Evolutionary conservation across 805 yeast species (phyloP).

Genomic region (Metschnikowia dekortorum): DNA sequence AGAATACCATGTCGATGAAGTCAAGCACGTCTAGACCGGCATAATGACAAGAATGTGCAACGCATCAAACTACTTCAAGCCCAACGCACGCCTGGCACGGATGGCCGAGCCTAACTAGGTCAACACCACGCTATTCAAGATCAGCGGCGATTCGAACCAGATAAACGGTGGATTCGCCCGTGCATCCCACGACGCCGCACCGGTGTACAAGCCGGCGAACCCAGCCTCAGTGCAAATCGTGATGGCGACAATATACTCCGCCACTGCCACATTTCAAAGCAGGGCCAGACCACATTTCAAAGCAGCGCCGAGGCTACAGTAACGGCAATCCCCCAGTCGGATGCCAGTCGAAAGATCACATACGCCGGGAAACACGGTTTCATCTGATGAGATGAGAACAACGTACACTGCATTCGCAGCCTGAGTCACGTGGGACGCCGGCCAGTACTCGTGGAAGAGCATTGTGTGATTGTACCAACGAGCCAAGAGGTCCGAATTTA

Average conservation of each 20-base stretch:
- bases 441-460: constrained; percentile 22
- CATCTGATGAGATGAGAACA: constrained; percentile 56
- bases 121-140: constrained; percentile 56
- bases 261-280: constrained; percentile 53
- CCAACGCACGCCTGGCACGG: constrained; percentile 67
- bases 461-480: constrained; percentile 39
- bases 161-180: constrained; percentile 50
- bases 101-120: constrained; percentile 62
- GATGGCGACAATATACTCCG: constrained; percentile 53
- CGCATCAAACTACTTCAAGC: constrained; percentile 77
- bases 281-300: no score
- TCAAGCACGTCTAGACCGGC: constrained; percentile 74
- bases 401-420: constrained; percentile 61
- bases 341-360: constrained; percentile 63
- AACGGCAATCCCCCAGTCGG: constrained; percentile 39
- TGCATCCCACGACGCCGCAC: constrained; percentile 32
- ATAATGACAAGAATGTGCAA: constrained; percentile 77
- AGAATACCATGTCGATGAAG: constrained; percentile 67
- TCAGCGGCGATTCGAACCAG: constrained; percentile 65
- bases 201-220: constrained; percentile 1
- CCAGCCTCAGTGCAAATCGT: constrained; percentile 26
- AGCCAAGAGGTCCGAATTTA: constrained; percentile 49
- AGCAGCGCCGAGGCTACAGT: constrained; percentile 29
- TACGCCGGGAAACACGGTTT: constrained; percentile 69
- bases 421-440: constrained; percentile 46